phyloP scores from a whole-genome alignment of 2,329 filamentous ascomycete species.

The Epichloe baconii region DNA sequence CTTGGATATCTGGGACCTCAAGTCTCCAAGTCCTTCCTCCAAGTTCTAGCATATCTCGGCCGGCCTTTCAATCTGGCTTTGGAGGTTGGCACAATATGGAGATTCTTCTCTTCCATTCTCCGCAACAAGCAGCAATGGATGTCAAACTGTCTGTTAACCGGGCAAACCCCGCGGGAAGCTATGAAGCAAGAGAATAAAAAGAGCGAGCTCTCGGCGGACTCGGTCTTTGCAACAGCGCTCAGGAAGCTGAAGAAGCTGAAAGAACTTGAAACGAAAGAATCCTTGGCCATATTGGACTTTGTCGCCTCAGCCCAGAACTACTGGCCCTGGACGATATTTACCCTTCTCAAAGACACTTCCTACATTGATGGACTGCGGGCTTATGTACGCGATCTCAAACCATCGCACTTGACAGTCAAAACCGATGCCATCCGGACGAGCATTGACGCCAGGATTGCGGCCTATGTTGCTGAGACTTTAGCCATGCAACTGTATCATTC shows the following conservation, averaged over 20 bases:
- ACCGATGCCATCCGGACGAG: conserved; percentile 43
- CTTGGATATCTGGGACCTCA: conserved; percentile 77
- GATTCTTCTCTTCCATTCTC: conserved; percentile 72
- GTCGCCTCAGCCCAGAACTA: conserved; percentile 80
- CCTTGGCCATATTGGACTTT: conserved; percentile 71
- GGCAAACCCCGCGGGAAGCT: conserved; percentile 67
- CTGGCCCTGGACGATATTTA: conserved; percentile 88
- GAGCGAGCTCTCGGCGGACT: conserved; percentile 36
- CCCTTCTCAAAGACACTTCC: conserved; percentile 56
- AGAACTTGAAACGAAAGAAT: conserved; percentile 49
- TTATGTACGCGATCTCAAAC: conserved; percentile 49
- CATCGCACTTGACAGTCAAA: conserved; percentile 38
- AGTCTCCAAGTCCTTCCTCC: conserved; percentile 72
- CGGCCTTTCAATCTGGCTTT: conserved; percentile 54
- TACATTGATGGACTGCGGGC: conserved; percentile 62
- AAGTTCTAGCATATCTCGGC: conserved; percentile 63
- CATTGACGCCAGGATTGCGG: conserved; percentile 58
- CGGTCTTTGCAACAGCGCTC: conserved; percentile 64
- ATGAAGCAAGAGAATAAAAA: conserved; percentile 44
- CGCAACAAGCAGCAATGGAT: conserved; percentile 92
- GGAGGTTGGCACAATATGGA: conserved; percentile 64
- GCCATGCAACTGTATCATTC: conserved; percentile 83
- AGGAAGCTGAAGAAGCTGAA: conserved; percentile 54
- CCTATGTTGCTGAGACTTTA: conserved; percentile 74
- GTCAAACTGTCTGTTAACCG: conserved; percentile 82